A percentile compares a stretch with the other conserved stretches of the same genome.
Evolutionary conservation across 805 yeast genomes (phyloP).

Genomic region (Scheffersomyces lignosus): DNA sequence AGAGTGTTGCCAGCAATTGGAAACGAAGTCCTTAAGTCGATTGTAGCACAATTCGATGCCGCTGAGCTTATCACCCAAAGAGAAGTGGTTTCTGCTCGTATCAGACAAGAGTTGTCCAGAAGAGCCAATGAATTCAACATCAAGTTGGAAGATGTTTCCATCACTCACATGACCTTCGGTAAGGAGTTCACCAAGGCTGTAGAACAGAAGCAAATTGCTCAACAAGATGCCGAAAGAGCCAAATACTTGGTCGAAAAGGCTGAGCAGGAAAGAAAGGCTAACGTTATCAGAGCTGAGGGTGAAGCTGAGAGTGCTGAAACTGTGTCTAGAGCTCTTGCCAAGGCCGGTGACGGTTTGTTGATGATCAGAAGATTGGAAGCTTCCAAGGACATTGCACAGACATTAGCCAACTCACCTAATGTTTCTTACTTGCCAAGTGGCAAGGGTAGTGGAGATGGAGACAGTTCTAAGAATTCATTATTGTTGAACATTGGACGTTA

Average conservation of each 20-base stretch:
- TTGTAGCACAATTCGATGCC: constrained; percentile 93
- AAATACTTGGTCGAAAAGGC: constrained; percentile 87
- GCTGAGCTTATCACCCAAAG: constrained; percentile 97
- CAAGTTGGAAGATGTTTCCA: constrained; percentile 92
- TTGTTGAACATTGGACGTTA: constrained; percentile 70
- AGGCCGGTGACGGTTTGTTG: constrained; percentile 94
- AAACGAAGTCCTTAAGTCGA: constrained; percentile 84
- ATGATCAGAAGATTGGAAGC: constrained; percentile 96
- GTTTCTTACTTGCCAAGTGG: constrained; percentile 83
- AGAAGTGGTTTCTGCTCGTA: constrained; percentile 87
- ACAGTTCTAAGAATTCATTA: constrained; percentile 51
- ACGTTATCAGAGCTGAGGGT: constrained; percentile 96
- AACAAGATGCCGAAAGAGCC: constrained; percentile 98
- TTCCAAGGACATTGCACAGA: constrained; percentile 89
- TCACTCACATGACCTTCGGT: constrained; percentile 97
- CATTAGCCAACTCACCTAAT: constrained; percentile 79
- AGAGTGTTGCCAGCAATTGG: constrained; percentile 91
- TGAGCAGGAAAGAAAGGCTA: constrained; percentile 94
- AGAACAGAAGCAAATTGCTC: constrained; percentile 98
- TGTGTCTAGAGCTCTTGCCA: constrained; percentile 86
- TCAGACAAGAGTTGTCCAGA: constrained; percentile 78
- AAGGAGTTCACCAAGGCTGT: constrained; percentile 96
- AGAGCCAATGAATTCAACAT: constrained; percentile 90
- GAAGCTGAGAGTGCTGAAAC: constrained; percentile 98
- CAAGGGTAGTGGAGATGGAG: constrained; percentile 30